Base-by-base conservation (phyloP, 768 basidiomycete species). In the Amanita fuliginea region DNA sequence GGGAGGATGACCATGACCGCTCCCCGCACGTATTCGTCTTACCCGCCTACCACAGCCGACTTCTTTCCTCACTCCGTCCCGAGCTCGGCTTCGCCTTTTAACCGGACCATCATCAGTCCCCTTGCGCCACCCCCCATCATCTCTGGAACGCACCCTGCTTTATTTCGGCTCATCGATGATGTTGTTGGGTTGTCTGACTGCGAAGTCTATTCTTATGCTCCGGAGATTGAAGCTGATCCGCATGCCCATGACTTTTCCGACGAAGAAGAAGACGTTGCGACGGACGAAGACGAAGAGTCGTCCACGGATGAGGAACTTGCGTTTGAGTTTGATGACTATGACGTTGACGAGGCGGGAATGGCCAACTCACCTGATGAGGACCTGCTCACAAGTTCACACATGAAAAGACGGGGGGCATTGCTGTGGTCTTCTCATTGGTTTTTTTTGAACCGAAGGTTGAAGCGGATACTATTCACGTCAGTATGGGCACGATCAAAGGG, bases 401-500 rank as follows among this genome's bases (percentile, higher is more conserved):
- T 76, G 47, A 78, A 75, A 59, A 77, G 81, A 54, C 75, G 79
- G 16, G 89, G 90, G 14, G 85, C 90, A 3, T 68, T 97, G 51
- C 73, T 97, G 6, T 98, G 94, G 94, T 93, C 89, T 30, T 90
- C 89, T 9, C 90, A 95, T 63, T 95, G 91, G 84, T 97, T 98
- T 73, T 95, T 98, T 71, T 71, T 91, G 59, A 95, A 93, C 72
- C 78, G 85, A 59, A 94, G 91, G 70, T 69, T 82, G 67, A 96
- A 94, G 70, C 81, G 94, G 18, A 80, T 97, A 58, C 67, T 98
- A 49, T 97, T 95, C 68, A 77, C 96, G 51, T 86, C 90, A 1
- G 81, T 91, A 18, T 96, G 92, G 90, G 90, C 93, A 6, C 78
- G 85, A 39, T 83, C 83, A 28, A 76, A 75, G 57, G 76, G 77